A percentile compares a stretch with the other conserved stretches of the same genome.
Conservation (phyloP, 352 stramenopile species). For the Phytophthora aleatoria region DNA sequence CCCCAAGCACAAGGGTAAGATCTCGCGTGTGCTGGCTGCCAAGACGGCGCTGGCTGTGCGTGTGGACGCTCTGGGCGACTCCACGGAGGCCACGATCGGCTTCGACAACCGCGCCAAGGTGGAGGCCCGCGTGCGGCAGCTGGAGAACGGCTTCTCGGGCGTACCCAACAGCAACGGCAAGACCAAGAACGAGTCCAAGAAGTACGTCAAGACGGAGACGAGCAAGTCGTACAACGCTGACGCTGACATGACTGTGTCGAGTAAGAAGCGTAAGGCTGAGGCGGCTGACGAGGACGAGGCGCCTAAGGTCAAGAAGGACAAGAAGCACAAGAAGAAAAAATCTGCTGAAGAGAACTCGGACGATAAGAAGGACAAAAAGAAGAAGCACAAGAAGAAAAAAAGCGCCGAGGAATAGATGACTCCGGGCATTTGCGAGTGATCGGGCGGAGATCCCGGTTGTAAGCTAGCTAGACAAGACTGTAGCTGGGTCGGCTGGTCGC, state of each 20-base stretch:
- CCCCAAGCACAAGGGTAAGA: slow-evolving; percentile 99
- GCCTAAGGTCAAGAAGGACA: slow-evolving; percentile 71
- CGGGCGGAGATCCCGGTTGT: slow-evolving; percentile 9
- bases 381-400: slow-evolving; percentile 55
- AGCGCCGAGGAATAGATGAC: slow-evolving; percentile 55
- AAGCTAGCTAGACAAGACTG: slow-evolving; percentile 29
- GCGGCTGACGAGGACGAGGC: slow-evolving; percentile 71
- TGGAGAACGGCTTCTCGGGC: slow-evolving; percentile 94
- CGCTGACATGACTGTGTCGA: slow-evolving; percentile 95
- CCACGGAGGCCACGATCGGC: slow-evolving; percentile 95
- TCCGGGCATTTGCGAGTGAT: slow-evolving; percentile 1
- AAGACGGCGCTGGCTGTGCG: slow-evolving; percentile 99
- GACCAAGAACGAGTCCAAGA: slow-evolving; percentile 90
- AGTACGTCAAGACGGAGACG: slow-evolving; percentile 87
- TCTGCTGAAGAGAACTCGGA: slow-evolving; percentile 44
- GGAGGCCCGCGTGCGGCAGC: slow-evolving; percentile 96
- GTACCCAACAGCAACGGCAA: slow-evolving; percentile 89
- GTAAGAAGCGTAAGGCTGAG: slow-evolving; percentile 85
- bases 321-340: slow-evolving; percentile 82
- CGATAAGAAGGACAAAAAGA: slow-evolving; percentile 47
- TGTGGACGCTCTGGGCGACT: slow-evolving; percentile 98
- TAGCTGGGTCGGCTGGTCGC: slow-evolving; percentile 23
- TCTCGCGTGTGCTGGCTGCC: slow-evolving; percentile 97
- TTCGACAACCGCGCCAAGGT: slow-evolving; percentile 98
- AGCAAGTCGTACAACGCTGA: slow-evolving; percentile 93